Conservation (phyloP, 106 monocot genomes). For the Acorus gramineus region DNA sequence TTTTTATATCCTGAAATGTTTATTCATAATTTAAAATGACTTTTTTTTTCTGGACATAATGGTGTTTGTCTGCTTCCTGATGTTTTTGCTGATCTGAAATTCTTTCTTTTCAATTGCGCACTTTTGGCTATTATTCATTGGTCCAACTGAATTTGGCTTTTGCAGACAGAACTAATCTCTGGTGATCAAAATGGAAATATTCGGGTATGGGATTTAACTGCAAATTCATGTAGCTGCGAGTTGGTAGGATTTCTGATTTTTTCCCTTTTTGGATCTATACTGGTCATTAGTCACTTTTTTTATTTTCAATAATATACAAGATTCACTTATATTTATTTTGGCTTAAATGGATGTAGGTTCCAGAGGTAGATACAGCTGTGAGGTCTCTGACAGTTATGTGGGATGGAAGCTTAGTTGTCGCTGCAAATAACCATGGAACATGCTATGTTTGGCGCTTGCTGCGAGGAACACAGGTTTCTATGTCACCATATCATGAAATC, state of each 20-base stretch:
- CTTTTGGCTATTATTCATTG: background rate
- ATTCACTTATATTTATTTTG: background rate
- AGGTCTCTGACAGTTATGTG: conserved; percentile 95
- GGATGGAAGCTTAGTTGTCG: conserved; percentile 98
- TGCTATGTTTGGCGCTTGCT: conserved; percentile 97
- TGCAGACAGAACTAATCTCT: conserved; percentile 92
- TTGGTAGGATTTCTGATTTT: conserved; percentile 36
- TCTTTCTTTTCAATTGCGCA: background rate
- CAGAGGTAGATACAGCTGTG: conserved; percentile 96
- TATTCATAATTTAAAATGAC: too few relatives aligned
- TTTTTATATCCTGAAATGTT: too few relatives aligned
- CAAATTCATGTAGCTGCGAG: conserved; percentile 98
- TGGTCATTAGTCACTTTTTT: too few relatives aligned
- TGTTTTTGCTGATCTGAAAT: background rate
- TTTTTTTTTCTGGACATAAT: too few relatives aligned
- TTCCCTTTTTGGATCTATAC: background rate
- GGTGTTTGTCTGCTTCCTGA: too few relatives aligned
- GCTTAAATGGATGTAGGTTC: conserved; percentile 42
- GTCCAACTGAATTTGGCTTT: background rate
- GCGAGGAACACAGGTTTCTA: conserved; percentile 68
- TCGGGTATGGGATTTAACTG: conserved; percentile 93
- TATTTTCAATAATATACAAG: too few relatives aligned
- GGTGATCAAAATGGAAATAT: conserved; percentile 99
- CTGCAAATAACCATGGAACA: conserved; percentile 92
- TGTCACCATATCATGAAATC: background rate